Base-by-base conservation (phyloP, 164 flowering plant genomes). In the Liriodendron chinense region DNA sequence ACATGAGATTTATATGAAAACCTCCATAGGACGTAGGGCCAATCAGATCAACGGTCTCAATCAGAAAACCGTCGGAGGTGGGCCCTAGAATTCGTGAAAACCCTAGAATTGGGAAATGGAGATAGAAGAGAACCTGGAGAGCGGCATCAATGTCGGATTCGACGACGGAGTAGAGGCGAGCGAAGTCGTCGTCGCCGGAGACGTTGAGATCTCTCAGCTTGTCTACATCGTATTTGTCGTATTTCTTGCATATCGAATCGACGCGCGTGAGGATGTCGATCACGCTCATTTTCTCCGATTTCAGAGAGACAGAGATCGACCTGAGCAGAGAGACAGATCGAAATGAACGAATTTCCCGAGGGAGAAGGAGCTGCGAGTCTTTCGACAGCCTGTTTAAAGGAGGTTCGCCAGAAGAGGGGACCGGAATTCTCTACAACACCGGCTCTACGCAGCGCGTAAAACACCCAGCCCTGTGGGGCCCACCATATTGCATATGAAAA, bases 111-210 rank as follows among this genome's bases (percentile, higher is more conserved):
- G 59, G 4, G 4, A 9, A 53, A 16, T 9, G 16, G 28, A 47
- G 16, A 14, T 3, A 26, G 70, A 73, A 26, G 23, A 47, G 34
- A 1, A 93, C 98, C 89, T 86, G 85, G 62, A 88, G 78, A 78
- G 92, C 85, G 65, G 93, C 82, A 9, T 90, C 98, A 22, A 96
- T 89, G 75, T 96, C 93, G 65, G 91, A 77, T 24, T 94, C 96
- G 23, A 96, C 84, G 72, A 67, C 63, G 66, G 87, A 80, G 82
- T 89, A 96, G 76, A 94, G 91, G 47, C 92, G 90, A 72, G 93
- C 94, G 70, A 96, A 96, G 62, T 95, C 95, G 81, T 96, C 99
- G 67, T 86, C 96, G 70, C 91, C 90, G 80, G 91, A 81, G 85
- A 86, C 82, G 50, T 91, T 87, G 71, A 66, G 74, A 43, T 89